phyloP scores from a whole-genome alignment of 148 eudicot genomes.

The Spergularia marina region DNA sequence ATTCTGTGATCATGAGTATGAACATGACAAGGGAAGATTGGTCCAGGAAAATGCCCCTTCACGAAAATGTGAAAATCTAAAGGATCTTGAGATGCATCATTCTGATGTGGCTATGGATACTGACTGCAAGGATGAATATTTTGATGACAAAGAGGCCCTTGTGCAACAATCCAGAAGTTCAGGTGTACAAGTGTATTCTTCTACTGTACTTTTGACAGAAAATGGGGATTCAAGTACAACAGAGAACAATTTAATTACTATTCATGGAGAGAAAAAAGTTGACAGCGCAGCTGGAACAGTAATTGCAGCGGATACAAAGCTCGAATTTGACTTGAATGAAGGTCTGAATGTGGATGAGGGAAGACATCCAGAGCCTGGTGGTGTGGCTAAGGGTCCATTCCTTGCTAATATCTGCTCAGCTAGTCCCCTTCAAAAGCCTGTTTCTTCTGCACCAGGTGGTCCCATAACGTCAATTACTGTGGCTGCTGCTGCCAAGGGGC shows the following conservation, averaged over 20 bases:
- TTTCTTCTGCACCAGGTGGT: slow-evolving; percentile 28
- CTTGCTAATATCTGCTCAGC: slow-evolving; percentile 28
- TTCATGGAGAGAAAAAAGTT: slow-evolving; percentile 4
- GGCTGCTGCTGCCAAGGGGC: slow-evolving; percentile 69
- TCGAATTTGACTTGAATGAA: slow-evolving; percentile 70
- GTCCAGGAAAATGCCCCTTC: slow-evolving; percentile 18
- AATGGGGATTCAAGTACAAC: slow-evolving; percentile 8
- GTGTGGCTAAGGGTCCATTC: slow-evolving; percentile 23
- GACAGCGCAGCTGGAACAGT: slow-evolving; percentile 19
- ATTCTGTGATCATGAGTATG: slow-evolving; percentile 13
- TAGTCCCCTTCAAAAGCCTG: slow-evolving; percentile 34
- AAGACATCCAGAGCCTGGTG: slow-evolving; percentile 40
- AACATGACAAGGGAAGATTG: slow-evolving; percentile 10
- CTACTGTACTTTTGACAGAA: slow-evolving; percentile 3
- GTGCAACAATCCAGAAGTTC: background rate
- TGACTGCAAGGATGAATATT: slow-evolving; percentile 21
- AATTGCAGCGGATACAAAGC: slow-evolving; percentile 36
- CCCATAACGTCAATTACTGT: slow-evolving; percentile 51
- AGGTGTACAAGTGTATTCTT: background rate
- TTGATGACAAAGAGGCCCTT: slow-evolving; percentile 25
- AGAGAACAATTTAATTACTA: background rate
- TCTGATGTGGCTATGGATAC: slow-evolving; percentile 21
- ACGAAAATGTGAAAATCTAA: slow-evolving; percentile 23
- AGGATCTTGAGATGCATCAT: slow-evolving; percentile 9
- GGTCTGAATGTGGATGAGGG: slow-evolving; percentile 61